Evolutionary conservation across 2,329 filamentous ascomycete genomes (phyloP).

Genomic region (Xylaria multiplex): DNA sequence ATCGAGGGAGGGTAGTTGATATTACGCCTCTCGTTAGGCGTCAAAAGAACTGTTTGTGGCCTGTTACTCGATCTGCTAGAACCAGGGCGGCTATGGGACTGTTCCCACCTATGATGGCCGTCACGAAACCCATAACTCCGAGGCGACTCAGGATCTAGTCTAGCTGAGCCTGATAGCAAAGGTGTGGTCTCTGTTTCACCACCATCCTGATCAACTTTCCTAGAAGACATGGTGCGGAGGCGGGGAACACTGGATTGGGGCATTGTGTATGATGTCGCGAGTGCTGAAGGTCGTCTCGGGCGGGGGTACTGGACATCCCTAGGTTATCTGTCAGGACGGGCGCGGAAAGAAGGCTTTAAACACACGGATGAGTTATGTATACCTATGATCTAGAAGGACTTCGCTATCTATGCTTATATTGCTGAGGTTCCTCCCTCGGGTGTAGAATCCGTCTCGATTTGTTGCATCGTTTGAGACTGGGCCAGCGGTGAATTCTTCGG

Average conservation of each 20-base stretch:
- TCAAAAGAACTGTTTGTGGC: slow-evolving; percentile 47
- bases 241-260: slow-evolving; percentile 43
- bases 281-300: slow-evolving; percentile 68
- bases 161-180: slow-evolving; percentile 59
- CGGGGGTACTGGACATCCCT: slow-evolving; percentile 59
- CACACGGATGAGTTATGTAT: slow-evolving; percentile 1
- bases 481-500: slow-evolving; percentile 61
- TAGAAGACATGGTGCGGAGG: slow-evolving; percentile 35
- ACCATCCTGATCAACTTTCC: slow-evolving; percentile 44
- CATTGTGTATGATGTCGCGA: slow-evolving; percentile 43
- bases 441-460: slow-evolving; percentile 58
- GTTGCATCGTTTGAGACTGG: slow-evolving; percentile 29
- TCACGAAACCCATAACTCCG: slow-evolving; percentile 58
- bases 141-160: slow-evolving; percentile 48
- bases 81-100: slow-evolving; percentile 54
- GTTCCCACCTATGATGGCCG: slow-evolving; percentile 47
- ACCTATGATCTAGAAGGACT: slow-evolving; percentile 83
- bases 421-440: slow-evolving; percentile 71
- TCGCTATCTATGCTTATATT: slow-evolving; percentile 90
- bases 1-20: slow-evolving; percentile 76
- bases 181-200: slow-evolving; percentile 67
- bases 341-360: no score
- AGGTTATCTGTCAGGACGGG: slow-evolving; percentile 3
- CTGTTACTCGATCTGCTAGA: slow-evolving; percentile 62
- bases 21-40: slow-evolving; percentile 62